Conservation (phyloP, 169 alveolate species). For the Eimeria falciformis region DNA sequence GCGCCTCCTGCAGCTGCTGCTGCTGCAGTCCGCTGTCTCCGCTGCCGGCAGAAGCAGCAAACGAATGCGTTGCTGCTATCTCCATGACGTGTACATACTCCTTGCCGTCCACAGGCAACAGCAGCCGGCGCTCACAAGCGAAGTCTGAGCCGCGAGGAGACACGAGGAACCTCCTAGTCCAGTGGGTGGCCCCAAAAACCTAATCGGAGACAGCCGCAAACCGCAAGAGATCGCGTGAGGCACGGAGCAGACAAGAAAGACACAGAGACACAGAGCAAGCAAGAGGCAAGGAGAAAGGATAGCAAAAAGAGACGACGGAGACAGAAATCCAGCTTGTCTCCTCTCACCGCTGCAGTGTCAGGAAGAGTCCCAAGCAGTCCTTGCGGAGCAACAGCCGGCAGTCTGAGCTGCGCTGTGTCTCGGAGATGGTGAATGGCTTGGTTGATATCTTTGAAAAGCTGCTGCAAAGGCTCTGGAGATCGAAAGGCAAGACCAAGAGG, state of each 20-base stretch:
- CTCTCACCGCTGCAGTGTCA: neutral
- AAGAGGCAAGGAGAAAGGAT: neutral
- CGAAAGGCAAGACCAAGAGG: conserved; percentile 74
- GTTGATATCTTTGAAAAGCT: conserved; percentile 71
- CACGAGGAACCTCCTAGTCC: conserved; percentile 43
- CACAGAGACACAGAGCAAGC: neutral
- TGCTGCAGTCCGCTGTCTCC: conserved; percentile 8
- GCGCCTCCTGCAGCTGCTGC: neutral
- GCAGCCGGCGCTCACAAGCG: conserved; percentile 19
- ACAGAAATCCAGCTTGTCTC: neutral
- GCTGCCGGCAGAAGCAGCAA: conserved; percentile 29
- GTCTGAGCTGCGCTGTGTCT: conserved; percentile 27
- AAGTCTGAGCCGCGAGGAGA: conserved; percentile 25
- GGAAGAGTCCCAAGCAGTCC: conserved; percentile 40
- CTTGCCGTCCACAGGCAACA: conserved; percentile 38
- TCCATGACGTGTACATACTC: conserved; percentile 32
- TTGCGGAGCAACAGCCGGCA: conserved; percentile 19
- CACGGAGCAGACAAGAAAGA: neutral
- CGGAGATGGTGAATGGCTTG: neutral
- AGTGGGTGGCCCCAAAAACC: conserved; percentile 39
- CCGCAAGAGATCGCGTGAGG: too few relatives aligned
- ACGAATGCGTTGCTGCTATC: conserved; percentile 2
- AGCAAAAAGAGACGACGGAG: neutral
- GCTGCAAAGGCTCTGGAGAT: conserved; percentile 80
- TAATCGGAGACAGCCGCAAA: conserved; percentile 18